These are phyloP conservation scores for Earliella scabrosa DNA, from an alignment of 1,284 basidiomycete species.

Conservation along the genomic window DNA sequence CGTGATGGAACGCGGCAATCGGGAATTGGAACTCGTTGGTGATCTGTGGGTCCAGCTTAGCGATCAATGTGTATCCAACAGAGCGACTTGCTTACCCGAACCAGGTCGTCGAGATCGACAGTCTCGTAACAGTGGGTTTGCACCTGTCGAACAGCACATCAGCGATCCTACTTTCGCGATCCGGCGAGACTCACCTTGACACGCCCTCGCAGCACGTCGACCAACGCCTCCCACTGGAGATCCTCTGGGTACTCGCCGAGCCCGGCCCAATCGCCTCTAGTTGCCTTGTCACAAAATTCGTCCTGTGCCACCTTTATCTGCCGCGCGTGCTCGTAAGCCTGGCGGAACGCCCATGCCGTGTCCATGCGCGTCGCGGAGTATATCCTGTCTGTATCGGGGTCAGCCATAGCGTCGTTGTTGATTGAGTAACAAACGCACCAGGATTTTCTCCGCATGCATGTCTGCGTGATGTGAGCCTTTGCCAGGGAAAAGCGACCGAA, in stretches of 20 bases:
- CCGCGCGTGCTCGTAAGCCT: slow-evolving; percentile 72
- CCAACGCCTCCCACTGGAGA: slow-evolving; percentile 84
- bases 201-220: slow-evolving; percentile 84
- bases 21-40: slow-evolving; percentile 83
- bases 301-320: slow-evolving; percentile 80
- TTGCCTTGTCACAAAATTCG: slow-evolving; percentile 65
- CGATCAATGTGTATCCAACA: background rate
- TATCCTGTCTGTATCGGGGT: slow-evolving; percentile 23
- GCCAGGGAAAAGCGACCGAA: background rate
- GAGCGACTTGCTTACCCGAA: slow-evolving; percentile 48
- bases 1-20: slow-evolving; percentile 86
- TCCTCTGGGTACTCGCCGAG: slow-evolving; percentile 76
- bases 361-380: slow-evolving; percentile 61
- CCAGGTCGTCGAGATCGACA: slow-evolving; percentile 52
- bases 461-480: slow-evolving; percentile 7
- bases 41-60: slow-evolving; percentile 41
- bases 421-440: slow-evolving; percentile 20
- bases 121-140: slow-evolving; percentile 72
- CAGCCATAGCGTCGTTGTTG: background rate
- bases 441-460: slow-evolving; percentile 41
- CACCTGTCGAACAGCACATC: slow-evolving; percentile 45
- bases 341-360: slow-evolving; percentile 61
- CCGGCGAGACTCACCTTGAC: slow-evolving; percentile 57
- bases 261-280: slow-evolving; percentile 60
- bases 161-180: background rate